phyloP scores from a whole-genome alignment of 1,284 basidiomycete genomes.

The Sanguinoderma infundibulare region DNA sequence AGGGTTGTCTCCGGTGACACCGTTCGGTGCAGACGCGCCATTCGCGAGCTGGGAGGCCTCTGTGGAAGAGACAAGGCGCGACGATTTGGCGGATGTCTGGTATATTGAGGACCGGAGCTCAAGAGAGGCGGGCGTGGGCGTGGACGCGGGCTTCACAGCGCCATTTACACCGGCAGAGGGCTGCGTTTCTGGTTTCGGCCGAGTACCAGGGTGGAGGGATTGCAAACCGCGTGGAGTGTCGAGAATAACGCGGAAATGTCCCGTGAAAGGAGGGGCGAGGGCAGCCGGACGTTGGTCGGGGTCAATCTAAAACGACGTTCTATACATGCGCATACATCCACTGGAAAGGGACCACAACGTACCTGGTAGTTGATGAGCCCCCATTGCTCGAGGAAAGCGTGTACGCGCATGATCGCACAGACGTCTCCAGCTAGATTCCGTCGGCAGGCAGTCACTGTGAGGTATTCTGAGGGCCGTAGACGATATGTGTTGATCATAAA shows the following conservation, averaged over 20 bases:
- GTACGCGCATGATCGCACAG: constrained; percentile 98
- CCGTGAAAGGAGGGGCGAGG: constrained; percentile 96
- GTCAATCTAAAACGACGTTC: constrained; percentile 73
- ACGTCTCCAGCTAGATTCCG: constrained; percentile 98
- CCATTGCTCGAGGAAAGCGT: constrained; percentile 99
- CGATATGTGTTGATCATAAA: constrained; percentile 99
- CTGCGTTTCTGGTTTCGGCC: constrained; percentile 49
- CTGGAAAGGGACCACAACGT: constrained; percentile 25
- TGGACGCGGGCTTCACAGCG: constrained; percentile 44
- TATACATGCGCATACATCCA: not conserved
- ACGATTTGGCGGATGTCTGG: constrained; percentile 84
- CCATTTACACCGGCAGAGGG: constrained; percentile 54
- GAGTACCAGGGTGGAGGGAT: constrained; percentile 92
- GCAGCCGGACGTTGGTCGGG: constrained; percentile 95
- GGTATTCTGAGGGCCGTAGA: constrained; percentile 92
- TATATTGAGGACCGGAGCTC: constrained; percentile 89
- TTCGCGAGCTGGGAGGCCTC: constrained; percentile 71
- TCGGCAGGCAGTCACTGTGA: constrained; percentile 97
- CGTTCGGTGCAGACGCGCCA: constrained; percentile 54
- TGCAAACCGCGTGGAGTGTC: constrained; percentile 97
- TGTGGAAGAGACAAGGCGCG: constrained; percentile 63
- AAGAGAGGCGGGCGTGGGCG: constrained; percentile 71
- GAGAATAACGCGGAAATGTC: constrained; percentile 96
- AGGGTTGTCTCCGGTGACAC: constrained; percentile 43
- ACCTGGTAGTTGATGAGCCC: constrained; percentile 99